These are phyloP conservation scores for Colletotrichum simmondsii DNA, from an alignment of 2,329 filamentous ascomycete genomes.

Conservation along the genomic window DNA sequence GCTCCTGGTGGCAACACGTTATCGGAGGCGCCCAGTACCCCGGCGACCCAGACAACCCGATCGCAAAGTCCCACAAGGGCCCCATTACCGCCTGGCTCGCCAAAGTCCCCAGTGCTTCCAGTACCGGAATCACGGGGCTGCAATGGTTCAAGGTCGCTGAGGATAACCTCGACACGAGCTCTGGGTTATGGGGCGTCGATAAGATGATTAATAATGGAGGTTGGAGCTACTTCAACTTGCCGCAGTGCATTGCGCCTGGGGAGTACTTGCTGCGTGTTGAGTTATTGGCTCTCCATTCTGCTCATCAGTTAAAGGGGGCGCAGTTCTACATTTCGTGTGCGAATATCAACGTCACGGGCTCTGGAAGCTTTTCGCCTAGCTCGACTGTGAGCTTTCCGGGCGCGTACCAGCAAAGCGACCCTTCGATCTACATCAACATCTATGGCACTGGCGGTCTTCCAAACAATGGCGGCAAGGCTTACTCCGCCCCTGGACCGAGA, in stretches of 20 bases:
- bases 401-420: constrained; percentile 54
- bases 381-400: constrained; percentile 57
- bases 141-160: constrained; percentile 51
- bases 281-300: constrained; percentile 63
- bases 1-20: constrained; percentile 63
- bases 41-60: constrained; percentile 63
- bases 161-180: constrained; percentile 55
- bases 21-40: constrained; percentile 63
- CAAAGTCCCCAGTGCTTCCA: constrained; percentile 62
- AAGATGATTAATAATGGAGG: constrained; percentile 54
- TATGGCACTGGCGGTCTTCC: constrained; percentile 54
- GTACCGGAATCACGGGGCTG: constrained; percentile 51
- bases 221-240: constrained; percentile 61
- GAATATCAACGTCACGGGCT: constrained; percentile 64
- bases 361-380: constrained; percentile 47
- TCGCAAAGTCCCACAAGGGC: constrained; percentile 65
- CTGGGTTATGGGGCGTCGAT: constrained; percentile 60
- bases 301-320: constrained; percentile 53
- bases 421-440: constrained; percentile 59
- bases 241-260: constrained; percentile 61
- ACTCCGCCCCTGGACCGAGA: constrained; percentile 50
- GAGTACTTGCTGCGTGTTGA: constrained; percentile 67
- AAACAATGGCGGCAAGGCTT: constrained; percentile 53
- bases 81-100: constrained; percentile 64
- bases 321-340: constrained; percentile 66